Base-by-base conservation (phyloP, 441 rosid genomes). In the Croton laevigatus region DNA sequence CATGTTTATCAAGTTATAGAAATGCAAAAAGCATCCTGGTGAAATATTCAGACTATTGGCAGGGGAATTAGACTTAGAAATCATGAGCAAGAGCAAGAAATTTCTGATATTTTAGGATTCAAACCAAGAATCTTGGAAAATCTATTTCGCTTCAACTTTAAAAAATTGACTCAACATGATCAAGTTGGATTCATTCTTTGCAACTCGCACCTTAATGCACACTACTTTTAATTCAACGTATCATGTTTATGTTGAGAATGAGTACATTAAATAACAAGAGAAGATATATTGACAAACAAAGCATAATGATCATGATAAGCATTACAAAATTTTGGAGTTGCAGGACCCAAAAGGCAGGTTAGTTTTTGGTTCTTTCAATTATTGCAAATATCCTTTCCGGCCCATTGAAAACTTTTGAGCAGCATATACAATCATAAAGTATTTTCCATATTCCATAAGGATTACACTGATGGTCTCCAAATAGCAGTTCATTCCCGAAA, bases 1-100 rank as follows among this genome's bases (percentile, higher is more conserved):
- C 44, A 19, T 69, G 20, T 54, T 37, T 52, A 70, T 70, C 53
- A 69, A n/a, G 57, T 53, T 68, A 42, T n/a, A 62, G 22, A 69
- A 78, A 45, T 51, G 53, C 36, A 74, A 22, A 74, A 22, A 69
- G 45, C 48, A 37, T 57, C 17, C 16, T 12, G 23, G 11, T 57
- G 60, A 17, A 57, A 23, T 20, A 22, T 20, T 19, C 51, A 61
- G 45, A 52, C 38, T 63, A 60, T 20, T 3, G 40, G 27, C 2
- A 14, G 53, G 17, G 3, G 37, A 57, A 60, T 45, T 64, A 57
- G 44, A 70, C 54, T 46, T 58, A 37, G 38, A 61, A 65, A 59
- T 42, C 34, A 6, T 3, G 10, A 22, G 34, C 1, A 54, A 6
- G 11, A 32, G 44, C 44, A 59, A 40, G 45, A 22, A 12, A 2